Conservation (phyloP, 192 early-diverging fungal species). For the Linnemannia zychae region DNA sequence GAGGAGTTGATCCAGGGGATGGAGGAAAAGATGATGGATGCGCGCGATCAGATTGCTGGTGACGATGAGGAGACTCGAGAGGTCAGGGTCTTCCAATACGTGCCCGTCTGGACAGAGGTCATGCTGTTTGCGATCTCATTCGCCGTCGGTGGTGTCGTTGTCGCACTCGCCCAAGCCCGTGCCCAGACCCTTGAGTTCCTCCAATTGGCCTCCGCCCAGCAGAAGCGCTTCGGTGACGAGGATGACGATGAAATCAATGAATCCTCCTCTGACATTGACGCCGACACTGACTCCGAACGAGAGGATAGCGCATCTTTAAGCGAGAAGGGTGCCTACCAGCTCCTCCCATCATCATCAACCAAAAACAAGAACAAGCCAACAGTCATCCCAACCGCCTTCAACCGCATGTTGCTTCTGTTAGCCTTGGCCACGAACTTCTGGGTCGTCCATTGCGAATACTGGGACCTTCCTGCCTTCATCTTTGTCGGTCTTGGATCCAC, state of each 20-base stretch:
- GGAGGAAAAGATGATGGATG: slow-evolving; percentile 8
- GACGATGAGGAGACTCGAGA: neutral
- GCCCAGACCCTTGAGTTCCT: neutral
- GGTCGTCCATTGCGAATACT: neutral
- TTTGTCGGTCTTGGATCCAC: slow-evolving; percentile 1
- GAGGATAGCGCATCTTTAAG: neutral
- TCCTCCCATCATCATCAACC: neutral
- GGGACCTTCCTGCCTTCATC: neutral
- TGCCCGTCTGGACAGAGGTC: slow-evolving; percentile 22
- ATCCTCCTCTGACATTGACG: neutral
- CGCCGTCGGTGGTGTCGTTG: neutral
- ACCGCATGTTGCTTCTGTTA: neutral
- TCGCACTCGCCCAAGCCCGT: slow-evolving; percentile 1
- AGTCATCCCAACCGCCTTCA: neutral
- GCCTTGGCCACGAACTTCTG: slow-evolving; percentile 3
- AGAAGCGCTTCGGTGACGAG: slow-evolving; percentile 13
- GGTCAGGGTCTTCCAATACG: slow-evolving; percentile 7
- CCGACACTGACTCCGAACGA: neutral
- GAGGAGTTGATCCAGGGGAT: neutral
- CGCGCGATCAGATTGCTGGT: neutral
- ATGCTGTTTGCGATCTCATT: slow-evolving; percentile 8
- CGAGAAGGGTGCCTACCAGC: neutral
- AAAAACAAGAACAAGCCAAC: neutral
- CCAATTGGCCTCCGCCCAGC: neutral
- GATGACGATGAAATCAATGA: slow-evolving; percentile 5